Evolutionary conservation across 768 basidiomycete genomes (phyloP).

Genomic region (Postia placenta): DNA sequence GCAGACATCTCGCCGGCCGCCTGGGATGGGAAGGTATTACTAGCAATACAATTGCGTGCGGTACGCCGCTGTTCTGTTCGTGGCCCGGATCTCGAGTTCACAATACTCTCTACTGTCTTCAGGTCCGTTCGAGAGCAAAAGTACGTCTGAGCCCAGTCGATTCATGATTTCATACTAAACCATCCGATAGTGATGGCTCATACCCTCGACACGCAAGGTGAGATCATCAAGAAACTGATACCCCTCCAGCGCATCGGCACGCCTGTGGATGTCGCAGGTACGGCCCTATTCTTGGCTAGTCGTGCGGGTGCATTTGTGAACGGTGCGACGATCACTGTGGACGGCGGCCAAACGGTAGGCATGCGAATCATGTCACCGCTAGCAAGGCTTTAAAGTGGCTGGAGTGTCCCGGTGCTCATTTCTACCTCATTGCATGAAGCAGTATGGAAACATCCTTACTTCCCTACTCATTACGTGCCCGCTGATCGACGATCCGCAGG

Average conservation of each 20-base stretch:
- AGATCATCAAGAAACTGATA: conserved; percentile 35
- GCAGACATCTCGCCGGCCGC: conserved; percentile 48
- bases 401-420: too few species aligned
- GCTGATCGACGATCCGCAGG: too few species aligned
- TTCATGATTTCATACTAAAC: background rate
- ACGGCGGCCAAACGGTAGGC: conserved; percentile 49
- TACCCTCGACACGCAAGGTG: conserved; percentile 40
- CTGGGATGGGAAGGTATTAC: conserved; percentile 53
- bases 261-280: conserved; percentile 59
- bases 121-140: conserved; percentile 29
- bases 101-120: background rate
- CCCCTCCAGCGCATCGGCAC: conserved; percentile 52
- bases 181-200: conserved; percentile 45
- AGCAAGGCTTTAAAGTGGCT: conserved; percentile 29
- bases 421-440: too few species aligned
- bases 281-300: conserved; percentile 56
- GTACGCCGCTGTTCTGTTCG: conserved; percentile 20
- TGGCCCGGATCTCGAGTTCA: background rate
- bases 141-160: conserved; percentile 14
- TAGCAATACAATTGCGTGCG: conserved; percentile 61
- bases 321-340: conserved; percentile 55
- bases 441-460: too few species aligned
- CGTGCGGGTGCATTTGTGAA: conserved; percentile 58
- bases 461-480: too few species aligned
- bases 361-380: conserved; percentile 20